phyloP scores from a whole-genome alignment of 2,329 filamentous ascomycete species.

The Blastomyces silverae region DNA sequence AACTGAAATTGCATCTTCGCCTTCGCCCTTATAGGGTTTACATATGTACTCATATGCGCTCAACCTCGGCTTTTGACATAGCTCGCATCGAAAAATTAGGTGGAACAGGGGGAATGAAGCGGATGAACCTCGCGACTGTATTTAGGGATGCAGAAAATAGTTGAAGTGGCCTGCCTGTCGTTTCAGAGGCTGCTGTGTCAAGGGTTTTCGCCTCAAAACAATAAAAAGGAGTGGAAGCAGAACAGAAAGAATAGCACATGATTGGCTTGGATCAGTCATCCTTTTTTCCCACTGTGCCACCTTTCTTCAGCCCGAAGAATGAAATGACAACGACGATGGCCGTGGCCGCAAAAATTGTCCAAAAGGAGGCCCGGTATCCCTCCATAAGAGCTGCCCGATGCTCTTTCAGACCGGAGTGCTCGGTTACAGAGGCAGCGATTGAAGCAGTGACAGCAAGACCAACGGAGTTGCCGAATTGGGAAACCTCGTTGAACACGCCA shows the following conservation, averaged over 20 bases:
- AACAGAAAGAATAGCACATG: not conserved
- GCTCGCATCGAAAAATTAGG: not conserved
- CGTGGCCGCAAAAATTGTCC: not conserved
- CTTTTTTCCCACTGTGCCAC: not conserved
- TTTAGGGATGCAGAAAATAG: not conserved
- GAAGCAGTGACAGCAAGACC: conserved; percentile 2
- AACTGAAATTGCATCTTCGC: not conserved
- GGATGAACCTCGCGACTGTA: not conserved
- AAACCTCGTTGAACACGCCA: not conserved
- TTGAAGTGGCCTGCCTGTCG: not conserved
- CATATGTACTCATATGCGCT: not conserved
- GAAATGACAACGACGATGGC: not conserved
- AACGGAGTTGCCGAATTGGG: conserved; percentile 3
- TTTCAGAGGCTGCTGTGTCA: not conserved
- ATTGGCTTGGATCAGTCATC: not conserved
- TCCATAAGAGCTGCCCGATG: conserved; percentile 1
- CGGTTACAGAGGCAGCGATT: conserved; percentile 3
- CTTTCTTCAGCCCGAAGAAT: conserved; percentile 1
- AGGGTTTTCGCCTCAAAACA: not conserved
- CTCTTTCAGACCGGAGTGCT: not conserved
- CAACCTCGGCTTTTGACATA: not conserved
- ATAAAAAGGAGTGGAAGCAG: not conserved
- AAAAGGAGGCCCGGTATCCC: not conserved
- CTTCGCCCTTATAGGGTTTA: not conserved
- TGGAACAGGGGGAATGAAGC: not conserved